Conservation (phyloP, 768 basidiomycete genomes). For the Rossbeevera mucosa region DNA sequence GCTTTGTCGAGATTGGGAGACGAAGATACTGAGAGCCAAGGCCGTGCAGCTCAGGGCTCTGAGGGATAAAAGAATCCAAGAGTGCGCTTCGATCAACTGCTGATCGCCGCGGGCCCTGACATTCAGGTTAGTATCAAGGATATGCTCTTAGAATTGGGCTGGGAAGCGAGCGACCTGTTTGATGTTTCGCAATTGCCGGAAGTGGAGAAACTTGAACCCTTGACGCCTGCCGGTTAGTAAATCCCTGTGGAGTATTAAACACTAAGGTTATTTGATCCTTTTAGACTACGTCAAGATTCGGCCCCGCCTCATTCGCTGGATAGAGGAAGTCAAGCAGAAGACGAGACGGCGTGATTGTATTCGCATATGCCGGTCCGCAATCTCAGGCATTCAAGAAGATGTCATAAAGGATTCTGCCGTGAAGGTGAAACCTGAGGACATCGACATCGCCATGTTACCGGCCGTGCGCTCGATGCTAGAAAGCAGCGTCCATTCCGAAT, state of each 20-base stretch:
- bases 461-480: background rate
- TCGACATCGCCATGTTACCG: constrained; percentile 7
- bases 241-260: background rate
- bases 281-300: constrained; percentile 12
- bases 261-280: background rate
- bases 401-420: background rate
- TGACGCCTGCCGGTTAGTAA: constrained; percentile 10
- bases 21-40: background rate
- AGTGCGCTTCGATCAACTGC: background rate
- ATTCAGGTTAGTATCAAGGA: background rate
- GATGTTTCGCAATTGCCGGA: constrained; percentile 1
- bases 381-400: background rate
- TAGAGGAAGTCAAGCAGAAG: background rate
- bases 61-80: constrained; percentile 2
- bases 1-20: constrained; percentile 2
- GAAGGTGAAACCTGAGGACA: background rate
- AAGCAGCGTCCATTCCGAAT: background rate
- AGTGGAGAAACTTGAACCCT: constrained; percentile 2
- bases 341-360: background rate
- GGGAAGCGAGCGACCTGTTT: background rate
- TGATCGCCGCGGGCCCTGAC: background rate
- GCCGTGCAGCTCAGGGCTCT: background rate
- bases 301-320: background rate
- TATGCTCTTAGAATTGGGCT: background rate
- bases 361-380: no score